phyloP scores from a whole-genome alignment of 768 basidiomycete species.

The Asterophora parasitica region DNA sequence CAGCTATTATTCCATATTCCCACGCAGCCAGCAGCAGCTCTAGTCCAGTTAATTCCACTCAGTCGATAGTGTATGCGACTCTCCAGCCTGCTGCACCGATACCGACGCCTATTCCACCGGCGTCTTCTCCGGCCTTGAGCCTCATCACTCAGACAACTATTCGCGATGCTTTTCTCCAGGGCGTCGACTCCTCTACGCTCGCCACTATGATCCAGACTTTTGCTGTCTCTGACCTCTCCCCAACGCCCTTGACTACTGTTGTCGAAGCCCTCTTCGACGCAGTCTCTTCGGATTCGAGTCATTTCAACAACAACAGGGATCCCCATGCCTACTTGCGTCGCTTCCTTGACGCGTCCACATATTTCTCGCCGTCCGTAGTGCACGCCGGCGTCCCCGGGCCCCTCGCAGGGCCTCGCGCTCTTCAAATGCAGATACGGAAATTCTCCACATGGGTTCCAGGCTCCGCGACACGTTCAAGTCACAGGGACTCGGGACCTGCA shows the following conservation, averaged over 20 bases:
- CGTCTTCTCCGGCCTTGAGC: constrained; percentile 18
- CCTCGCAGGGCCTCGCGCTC: constrained; percentile 49
- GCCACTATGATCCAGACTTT: constrained; percentile 52
- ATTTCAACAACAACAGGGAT: constrained; percentile 32
- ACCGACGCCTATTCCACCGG: constrained; percentile 19
- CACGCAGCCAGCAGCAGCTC: constrained; percentile 30
- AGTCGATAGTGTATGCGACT: constrained; percentile 28
- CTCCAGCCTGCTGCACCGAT: constrained; percentile 32
- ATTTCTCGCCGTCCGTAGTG: constrained; percentile 41
- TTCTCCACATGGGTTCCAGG: constrained; percentile 48
- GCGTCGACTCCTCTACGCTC: constrained; percentile 42
- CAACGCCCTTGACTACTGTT: constrained; percentile 45
- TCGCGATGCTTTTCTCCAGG: constrained; percentile 44
- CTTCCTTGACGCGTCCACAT: constrained; percentile 47
- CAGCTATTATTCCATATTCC: constrained; percentile 36
- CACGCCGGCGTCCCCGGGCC: constrained; percentile 56
- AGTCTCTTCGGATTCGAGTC: constrained; percentile 26
- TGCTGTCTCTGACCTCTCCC: constrained; percentile 42
- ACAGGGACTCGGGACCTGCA: constrained; percentile 12
- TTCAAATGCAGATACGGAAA: constrained; percentile 57
- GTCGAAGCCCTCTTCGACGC: constrained; percentile 55
- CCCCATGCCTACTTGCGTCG: constrained; percentile 41
- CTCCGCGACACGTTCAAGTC: constrained; percentile 12
- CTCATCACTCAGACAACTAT: constrained; percentile 29
- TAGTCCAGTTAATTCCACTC: constrained; percentile 29